Base-by-base conservation (phyloP, 345 rosid species). In the Dimocarpus longan region DNA sequence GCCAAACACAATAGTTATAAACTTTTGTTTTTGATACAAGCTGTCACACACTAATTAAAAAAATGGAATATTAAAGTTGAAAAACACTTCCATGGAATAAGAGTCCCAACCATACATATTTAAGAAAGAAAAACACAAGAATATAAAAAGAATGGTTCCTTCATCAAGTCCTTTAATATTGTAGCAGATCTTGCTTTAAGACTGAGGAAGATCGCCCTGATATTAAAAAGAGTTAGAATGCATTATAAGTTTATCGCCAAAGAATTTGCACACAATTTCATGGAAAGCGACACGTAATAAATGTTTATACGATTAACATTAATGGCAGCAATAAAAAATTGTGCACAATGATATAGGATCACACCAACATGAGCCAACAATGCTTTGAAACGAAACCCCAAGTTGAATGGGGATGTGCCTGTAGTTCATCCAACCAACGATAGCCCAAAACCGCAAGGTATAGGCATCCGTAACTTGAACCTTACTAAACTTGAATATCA, bases 371-470 rank as follows among this genome's bases (percentile, higher is more conserved):
- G 95, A 85, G 73, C 85, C 95, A 37, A 91, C 74, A 43, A 90
- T 87, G 85, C 93, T 90, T 18, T 84, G 83, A 81, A 93, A 93
- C 81, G 90, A 13, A 65, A 95, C 98, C 0, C 98, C 94, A 76
- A 91, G 88, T 81, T 93, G 95, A 77, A 87, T 59, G 40, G 98
- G 98, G 60, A 93, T 83, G 74, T 89, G 93, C 84, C 88, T 94
- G 72, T 93, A 85, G 75, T 95, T 95, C 76, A 93, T 72, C 98
- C 97, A 95, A 73, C 94, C 93, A 70, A 92, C 91, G 74, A 93
- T 76, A 46, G 98, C 95, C 95, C 95, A 92, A 82, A 95, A 91
- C 98, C 91, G 95, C 84, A 86, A 74, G 68, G 66, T 75, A 48
- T 50, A 63, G 72, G 57, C 70, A 63, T 46, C 66, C 69, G 3